These are phyloP conservation scores for Aspergillus sp. DNA, from an alignment of 2,329 filamentous ascomycete genomes.

Conservation along the genomic window DNA sequence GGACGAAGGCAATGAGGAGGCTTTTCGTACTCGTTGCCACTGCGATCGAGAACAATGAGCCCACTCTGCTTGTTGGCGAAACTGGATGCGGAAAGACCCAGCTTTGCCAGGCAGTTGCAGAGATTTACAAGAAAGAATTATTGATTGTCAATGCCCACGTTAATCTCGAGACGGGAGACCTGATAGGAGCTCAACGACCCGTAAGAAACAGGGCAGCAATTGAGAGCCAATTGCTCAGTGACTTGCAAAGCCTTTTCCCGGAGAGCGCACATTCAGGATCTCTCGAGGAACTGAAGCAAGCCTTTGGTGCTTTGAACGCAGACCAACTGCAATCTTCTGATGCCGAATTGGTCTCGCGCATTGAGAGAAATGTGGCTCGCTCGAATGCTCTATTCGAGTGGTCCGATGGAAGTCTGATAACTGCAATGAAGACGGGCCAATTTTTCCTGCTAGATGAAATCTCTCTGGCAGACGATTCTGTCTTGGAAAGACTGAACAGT, in stretches of 20 bases:
- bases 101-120: slow-evolving; percentile 87
- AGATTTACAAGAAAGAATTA: slow-evolving; percentile 73
- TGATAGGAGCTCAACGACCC: slow-evolving; percentile 93
- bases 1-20: slow-evolving; percentile 92
- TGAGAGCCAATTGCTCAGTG: slow-evolving; percentile 64
- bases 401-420: slow-evolving; percentile 89
- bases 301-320: slow-evolving; percentile 58
- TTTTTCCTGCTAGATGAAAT: slow-evolving; percentile 97
- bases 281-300: slow-evolving; percentile 59
- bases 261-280: slow-evolving; percentile 38
- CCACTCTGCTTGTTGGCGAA: slow-evolving; percentile 90
- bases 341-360: slow-evolving; percentile 45
- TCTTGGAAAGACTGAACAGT: slow-evolving; percentile 93
- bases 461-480: slow-evolving; percentile 94
- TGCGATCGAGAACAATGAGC: slow-evolving; percentile 86
- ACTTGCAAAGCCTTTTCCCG: slow-evolving; percentile 55
- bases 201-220: slow-evolving; percentile 80
- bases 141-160: slow-evolving; percentile 97
- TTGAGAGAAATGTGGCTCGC: slow-evolving; percentile 58
- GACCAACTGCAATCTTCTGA: slow-evolving; percentile 53
- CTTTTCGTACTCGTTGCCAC: slow-evolving; percentile 86
- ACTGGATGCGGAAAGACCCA: slow-evolving; percentile 98
- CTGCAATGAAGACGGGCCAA: slow-evolving; percentile 86
- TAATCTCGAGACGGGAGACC: slow-evolving; percentile 94
- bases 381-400: slow-evolving; percentile 91